Base-by-base conservation (phyloP, 495 filamentous ascomycete genomes). In the Pseudoneurospora amorphoporcata region DNA sequence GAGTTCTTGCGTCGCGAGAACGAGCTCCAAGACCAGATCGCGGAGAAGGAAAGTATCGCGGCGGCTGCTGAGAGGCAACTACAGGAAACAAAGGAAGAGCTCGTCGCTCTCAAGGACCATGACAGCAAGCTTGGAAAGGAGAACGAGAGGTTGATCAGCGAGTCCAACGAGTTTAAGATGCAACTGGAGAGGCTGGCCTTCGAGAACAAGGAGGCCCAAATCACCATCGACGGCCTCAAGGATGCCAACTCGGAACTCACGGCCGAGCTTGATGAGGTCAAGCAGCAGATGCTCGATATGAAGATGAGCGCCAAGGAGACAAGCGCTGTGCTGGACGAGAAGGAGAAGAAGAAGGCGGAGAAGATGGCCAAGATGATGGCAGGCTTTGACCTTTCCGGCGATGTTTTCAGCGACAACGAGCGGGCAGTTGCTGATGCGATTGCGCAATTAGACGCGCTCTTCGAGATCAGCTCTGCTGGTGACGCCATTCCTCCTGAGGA, bases 281-380 rank as follows among this genome's bases (percentile, higher is more conserved):
- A 99, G 83, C 96, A 98, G 78, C 93, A 98, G 75, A 90, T 99
- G 71, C 86, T 98, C 4, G 94, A 99, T 82, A 92, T 95, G 39
- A 93, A 93, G 82, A 96, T 99, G 92, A 92, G 88, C 75, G 94
- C 95, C 68, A 95, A 94, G 84, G 96, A 98, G 82, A 97, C 92
- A 4, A 91, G 88, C 39, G 92, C 92, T 2, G 91, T 90, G 16
- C 79, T 95, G 3, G 94, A 98, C 76, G 95, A 98, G 83, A 99
- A 98, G 85, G 95, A 98, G 82, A 94, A 93, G 86, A 94, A 94
- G 85, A 99, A 98, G 85, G 92, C 93, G 7, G 95, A 98, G 84
- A 93, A 94, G 79, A 99, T 99, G 95, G 95, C 95, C 38, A 93
- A 97, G 88, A 99, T 99, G 95, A 97, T 99, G 95, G 95, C 95